Percentiles rank a stretch among this genome's conserved stretches.
These are phyloP conservation scores for Cunninghamia lanceolata DNA, from an alignment of 75 land plant genomes.

Conservation along the genomic window DNA sequence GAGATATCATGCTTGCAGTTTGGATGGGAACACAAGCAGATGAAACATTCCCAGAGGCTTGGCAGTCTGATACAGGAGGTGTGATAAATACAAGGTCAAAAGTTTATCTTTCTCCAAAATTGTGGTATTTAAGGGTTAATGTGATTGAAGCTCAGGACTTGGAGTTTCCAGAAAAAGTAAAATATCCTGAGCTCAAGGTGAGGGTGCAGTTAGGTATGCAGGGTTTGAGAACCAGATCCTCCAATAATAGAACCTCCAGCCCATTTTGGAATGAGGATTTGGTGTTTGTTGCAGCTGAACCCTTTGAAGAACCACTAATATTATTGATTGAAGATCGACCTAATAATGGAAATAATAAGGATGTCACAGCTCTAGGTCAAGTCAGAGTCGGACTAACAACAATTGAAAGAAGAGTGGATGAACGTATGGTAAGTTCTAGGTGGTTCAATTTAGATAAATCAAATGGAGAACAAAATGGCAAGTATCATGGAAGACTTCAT, in stretches of 20 bases:
- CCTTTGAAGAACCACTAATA: slow-evolving; percentile 48
- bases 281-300: slow-evolving; percentile 70
- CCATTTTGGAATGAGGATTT: slow-evolving; percentile 80
- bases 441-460: slow-evolving; percentile 47
- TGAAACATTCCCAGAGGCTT: slow-evolving; percentile 72
- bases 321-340: slow-evolving; percentile 37
- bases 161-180: slow-evolving; percentile 23
- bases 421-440: slow-evolving; percentile 53
- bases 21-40: slow-evolving; percentile 93
- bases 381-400: slow-evolving; percentile 32
- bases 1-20: slow-evolving; percentile 79
- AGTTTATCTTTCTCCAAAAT: slow-evolving; percentile 73
- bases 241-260: slow-evolving; percentile 31
- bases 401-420: slow-evolving; percentile 73
- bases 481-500: slow-evolving; percentile 41
- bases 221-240: slow-evolving; percentile 35
- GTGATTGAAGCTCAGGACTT: slow-evolving; percentile 81
- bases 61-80: slow-evolving; percentile 70
- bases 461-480: slow-evolving; percentile 13
- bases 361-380: slow-evolving; percentile 33
- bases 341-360: slow-evolving; percentile 20
- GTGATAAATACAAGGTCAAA: slow-evolving; percentile 46
- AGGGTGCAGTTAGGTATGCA: slow-evolving; percentile 63
- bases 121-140: slow-evolving; percentile 73
- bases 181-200: slow-evolving; percentile 33